phyloP scores from a whole-genome alignment of 495 filamentous ascomycete species.

The Parachaetomium inaequale region DNA sequence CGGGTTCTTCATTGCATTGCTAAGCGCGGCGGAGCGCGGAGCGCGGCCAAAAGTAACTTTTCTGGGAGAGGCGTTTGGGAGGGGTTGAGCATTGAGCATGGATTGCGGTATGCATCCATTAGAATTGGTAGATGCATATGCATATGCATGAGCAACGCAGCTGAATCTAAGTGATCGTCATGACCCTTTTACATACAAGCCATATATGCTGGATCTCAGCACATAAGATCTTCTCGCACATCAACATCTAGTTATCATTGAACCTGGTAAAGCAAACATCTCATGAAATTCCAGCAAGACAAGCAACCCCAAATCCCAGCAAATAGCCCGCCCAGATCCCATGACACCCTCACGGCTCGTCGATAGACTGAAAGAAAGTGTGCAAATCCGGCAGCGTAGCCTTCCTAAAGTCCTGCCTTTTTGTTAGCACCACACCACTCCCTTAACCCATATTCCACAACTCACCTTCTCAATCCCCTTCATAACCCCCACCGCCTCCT shows the following conservation, averaged over 20 bases:
- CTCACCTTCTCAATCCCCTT: constrained; percentile 28
- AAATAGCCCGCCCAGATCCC: background rate
- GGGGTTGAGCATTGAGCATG: constrained; percentile 1
- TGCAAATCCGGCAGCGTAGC: constrained; percentile 20
- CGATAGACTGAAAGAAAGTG: constrained; percentile 23
- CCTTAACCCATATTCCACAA: background rate
- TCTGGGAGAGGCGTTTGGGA: constrained; percentile 9
- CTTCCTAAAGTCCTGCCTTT: constrained; percentile 22
- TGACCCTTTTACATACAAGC: no score
- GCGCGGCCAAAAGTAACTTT: constrained; percentile 11
- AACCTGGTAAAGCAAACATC: background rate
- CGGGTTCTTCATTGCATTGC: constrained; percentile 5
- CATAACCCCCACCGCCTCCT: constrained; percentile 16
- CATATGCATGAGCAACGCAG: no score
- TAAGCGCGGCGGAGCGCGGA: constrained; percentile 1
- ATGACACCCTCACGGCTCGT: constrained; percentile 15
- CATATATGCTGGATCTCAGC: no score
- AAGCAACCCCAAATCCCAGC: background rate
- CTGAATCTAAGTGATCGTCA: no score
- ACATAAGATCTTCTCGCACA: background rate
- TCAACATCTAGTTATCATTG: background rate
- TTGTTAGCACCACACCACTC: constrained; percentile 1
- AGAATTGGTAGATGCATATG: constrained; percentile 4
- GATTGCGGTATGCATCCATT: background rate
- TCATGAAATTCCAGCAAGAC: background rate